Percentiles rank a stretch among this genome's conserved stretches.
Conservation (phyloP, 306 rosid genomes). For the Castanea crenata region DNA sequence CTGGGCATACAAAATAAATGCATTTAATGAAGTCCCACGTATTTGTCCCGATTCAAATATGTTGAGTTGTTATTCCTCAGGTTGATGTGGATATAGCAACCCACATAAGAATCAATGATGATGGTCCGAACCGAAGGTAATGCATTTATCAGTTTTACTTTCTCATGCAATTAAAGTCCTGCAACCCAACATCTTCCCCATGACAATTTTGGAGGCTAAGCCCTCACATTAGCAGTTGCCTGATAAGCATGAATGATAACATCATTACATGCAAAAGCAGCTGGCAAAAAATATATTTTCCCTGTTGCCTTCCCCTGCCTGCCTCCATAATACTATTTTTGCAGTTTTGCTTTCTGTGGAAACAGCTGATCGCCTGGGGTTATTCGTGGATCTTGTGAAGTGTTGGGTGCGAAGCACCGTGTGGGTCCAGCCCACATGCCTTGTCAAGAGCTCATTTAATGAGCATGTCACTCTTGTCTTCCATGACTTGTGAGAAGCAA, state of each 20-base stretch:
- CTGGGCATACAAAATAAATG: not conserved
- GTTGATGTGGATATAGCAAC: constrained; percentile 91
- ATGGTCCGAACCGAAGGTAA: constrained; percentile 79
- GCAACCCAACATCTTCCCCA: not conserved
- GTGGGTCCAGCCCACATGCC: too few species aligned
- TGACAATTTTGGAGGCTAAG: not conserved
- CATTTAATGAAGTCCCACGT: not conserved
- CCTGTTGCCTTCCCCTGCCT: not conserved
- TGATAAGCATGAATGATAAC: not conserved
- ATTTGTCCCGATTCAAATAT: not conserved
- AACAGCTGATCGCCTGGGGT: constrained; percentile 75
- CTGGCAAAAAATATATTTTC: constrained; percentile 4
- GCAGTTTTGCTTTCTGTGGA: constrained; percentile 75
- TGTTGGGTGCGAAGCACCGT: too few species aligned
- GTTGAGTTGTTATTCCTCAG: constrained; percentile 35
- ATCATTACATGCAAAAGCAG: not conserved
- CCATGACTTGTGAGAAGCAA: too few species aligned
- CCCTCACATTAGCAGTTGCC: not conserved
- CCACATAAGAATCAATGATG: constrained; percentile 55
- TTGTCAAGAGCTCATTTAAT: too few species aligned
- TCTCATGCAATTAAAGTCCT: constrained; percentile 9
- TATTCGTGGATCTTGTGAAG: constrained; percentile 68
- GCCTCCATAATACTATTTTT: not conserved
- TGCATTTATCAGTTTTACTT: constrained; percentile 13
- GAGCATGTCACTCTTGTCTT: too few species aligned